Evolutionary conservation across 2,329 filamentous ascomycete species (phyloP).

Genomic region (Cercospora janseana): DNA sequence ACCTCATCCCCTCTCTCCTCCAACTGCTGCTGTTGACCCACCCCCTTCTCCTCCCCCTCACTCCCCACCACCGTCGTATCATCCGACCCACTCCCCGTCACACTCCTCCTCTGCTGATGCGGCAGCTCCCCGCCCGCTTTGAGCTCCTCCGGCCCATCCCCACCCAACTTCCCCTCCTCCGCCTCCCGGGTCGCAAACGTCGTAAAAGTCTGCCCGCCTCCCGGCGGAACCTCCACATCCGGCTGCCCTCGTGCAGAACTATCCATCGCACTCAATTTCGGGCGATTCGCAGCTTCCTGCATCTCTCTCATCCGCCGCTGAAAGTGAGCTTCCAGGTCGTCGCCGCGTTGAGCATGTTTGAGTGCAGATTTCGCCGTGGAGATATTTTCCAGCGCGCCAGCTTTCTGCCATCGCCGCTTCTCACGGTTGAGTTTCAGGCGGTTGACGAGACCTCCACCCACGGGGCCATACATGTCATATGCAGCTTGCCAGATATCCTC

Average conservation of each 20-base stretch:
- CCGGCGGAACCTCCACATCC: slow-evolving; percentile 4
- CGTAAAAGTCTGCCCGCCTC: slow-evolving; percentile 3
- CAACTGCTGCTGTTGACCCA: no score
- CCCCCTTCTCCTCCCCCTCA: no score
- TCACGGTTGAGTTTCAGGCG: slow-evolving; percentile 27
- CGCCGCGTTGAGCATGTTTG: slow-evolving; percentile 28
- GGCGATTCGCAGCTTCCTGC: slow-evolving; percentile 7
- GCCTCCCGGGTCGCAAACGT: slow-evolving; percentile 7
- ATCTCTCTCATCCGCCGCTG: slow-evolving; percentile 4
- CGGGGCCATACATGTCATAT: slow-evolving; percentile 23
- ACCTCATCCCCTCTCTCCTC: no score
- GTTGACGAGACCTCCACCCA: slow-evolving; percentile 26
- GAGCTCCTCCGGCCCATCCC: no score
- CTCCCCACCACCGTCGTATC: no score
- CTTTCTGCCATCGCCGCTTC: slow-evolving; percentile 34
- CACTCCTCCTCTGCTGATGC: no score
- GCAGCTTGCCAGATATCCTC: slow-evolving; percentile 36
- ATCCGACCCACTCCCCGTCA: no score
- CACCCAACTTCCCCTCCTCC: slow-evolving; percentile 4
- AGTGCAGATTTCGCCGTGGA: slow-evolving; percentile 34
- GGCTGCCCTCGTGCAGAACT: no score
- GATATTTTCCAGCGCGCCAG: slow-evolving; percentile 38
- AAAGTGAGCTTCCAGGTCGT: slow-evolving; percentile 34
- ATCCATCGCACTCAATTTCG: background rate
- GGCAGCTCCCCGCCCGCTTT: no score